Evolutionary conservation across 1,284 basidiomycete species (phyloP).

Genomic region (Moniliella sp.): DNA sequence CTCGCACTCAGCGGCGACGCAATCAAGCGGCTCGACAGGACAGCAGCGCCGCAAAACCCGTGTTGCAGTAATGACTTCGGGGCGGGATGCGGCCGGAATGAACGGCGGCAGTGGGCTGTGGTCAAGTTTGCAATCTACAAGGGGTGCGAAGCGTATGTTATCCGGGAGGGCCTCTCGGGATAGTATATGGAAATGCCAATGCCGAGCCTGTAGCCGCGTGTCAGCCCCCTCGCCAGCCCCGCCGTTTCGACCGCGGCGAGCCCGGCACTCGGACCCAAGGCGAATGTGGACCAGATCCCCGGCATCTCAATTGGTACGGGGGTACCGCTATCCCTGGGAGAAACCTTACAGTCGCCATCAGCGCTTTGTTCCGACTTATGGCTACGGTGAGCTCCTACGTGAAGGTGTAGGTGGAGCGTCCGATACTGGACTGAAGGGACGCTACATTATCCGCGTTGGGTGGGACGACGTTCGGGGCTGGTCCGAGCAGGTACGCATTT

Average conservation of each 20-base stretch:
- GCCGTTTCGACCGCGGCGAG: background rate
- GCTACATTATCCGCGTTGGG: conserved; percentile 83
- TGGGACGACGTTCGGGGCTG: conserved; percentile 96
- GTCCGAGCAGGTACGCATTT: conserved; percentile 63
- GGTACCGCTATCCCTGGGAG: too few species aligned
- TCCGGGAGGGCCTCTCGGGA: conserved; percentile 85
- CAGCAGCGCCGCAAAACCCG: too few species aligned
- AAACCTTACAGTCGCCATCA: too few species aligned
- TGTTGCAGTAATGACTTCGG: conserved; percentile 83
- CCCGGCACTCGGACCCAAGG: background rate
- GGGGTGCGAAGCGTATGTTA: conserved; percentile 38
- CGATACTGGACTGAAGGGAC: conserved; percentile 48
- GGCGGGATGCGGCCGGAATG: conserved; percentile 72
- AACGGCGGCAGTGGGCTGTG: conserved; percentile 28
- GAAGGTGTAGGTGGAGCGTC: conserved; percentile 69
- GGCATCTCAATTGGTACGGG: too few species aligned
- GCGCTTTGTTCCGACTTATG: conserved; percentile 52
- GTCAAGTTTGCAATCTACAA: conserved; percentile 39
- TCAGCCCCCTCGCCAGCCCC: conserved; percentile 4
- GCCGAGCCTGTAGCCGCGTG: conserved; percentile 48
- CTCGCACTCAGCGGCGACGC: too few species aligned
- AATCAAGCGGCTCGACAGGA: too few species aligned
- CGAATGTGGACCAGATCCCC: too few species aligned
- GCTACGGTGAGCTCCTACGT: conserved; percentile 65
- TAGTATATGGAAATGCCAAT: too few species aligned